phyloP scores from a whole-genome alignment of 2,329 filamentous ascomycete genomes.

The Ophiostoma ips region DNA sequence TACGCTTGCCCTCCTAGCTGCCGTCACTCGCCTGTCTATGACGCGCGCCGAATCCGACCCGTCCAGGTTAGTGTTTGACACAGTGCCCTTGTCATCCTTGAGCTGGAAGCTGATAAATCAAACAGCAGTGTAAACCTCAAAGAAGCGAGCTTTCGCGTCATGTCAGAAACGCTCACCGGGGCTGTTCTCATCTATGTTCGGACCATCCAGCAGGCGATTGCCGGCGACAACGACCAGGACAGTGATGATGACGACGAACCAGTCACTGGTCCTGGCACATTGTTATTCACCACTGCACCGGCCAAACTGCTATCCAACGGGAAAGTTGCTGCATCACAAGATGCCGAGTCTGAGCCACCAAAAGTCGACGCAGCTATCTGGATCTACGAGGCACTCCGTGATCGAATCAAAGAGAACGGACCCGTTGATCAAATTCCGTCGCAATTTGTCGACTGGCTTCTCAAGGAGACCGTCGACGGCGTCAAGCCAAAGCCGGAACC shows the following conservation, averaged over 20 bases:
- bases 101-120: background rate
- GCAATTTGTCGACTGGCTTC: conserved; percentile 7
- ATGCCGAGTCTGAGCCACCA: background rate
- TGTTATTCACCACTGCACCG: background rate
- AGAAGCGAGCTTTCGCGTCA: background rate
- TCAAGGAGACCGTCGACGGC: background rate
- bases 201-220: conserved; percentile 4
- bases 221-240: conserved; percentile 1
- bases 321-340: background rate
- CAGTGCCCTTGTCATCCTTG: background rate
- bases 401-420: background rate
- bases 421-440: background rate
- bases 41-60: background rate
- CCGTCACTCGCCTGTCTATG: conserved; percentile 5
- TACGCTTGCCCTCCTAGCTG: conserved; percentile 7
- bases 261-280: conserved; percentile 1
- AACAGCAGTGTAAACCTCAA: background rate
- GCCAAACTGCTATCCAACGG: background rate
- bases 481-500: background rate
- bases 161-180: conserved; percentile 5
- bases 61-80: background rate
- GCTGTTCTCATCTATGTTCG: conserved; percentile 7
- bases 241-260: conserved; percentile 8
- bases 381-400: conserved; percentile 5
- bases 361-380: conserved; percentile 5